phyloP scores from a whole-genome alignment of 176 grass and related monocot genomes.

The Cymbopogon citratus region DNA sequence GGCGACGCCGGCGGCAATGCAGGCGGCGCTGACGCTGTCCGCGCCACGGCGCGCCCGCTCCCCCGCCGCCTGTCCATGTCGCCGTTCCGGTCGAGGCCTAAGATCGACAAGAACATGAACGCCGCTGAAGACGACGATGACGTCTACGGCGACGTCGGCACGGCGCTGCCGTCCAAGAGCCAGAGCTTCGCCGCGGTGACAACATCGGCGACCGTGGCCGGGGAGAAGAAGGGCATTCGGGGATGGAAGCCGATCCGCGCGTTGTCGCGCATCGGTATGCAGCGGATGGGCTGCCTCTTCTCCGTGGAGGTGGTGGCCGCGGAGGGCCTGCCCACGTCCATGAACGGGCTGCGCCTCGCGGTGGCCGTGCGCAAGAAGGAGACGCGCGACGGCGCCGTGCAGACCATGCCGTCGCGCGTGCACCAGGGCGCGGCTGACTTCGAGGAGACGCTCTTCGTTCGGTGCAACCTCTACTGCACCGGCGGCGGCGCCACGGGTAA shows the following conservation, averaged over 20 bases:
- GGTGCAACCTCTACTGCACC: slow-evolving; percentile 80
- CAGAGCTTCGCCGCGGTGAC: slow-evolving; percentile 32
- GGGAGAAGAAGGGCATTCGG: slow-evolving; percentile 80
- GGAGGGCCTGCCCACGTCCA: slow-evolving; percentile 68
- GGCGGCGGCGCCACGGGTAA: slow-evolving; percentile 52
- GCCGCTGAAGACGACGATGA: slow-evolving; percentile 12
- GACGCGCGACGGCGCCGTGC: slow-evolving; percentile 74
- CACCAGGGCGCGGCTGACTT: slow-evolving; percentile 68
- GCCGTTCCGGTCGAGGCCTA: slow-evolving; percentile 62
- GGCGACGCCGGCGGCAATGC: background rate
- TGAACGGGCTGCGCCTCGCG: slow-evolving; percentile 88
- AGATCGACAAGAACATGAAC: slow-evolving; percentile 25
- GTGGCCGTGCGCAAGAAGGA: slow-evolving; percentile 87
- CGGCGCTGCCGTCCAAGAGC: slow-evolving; percentile 34
- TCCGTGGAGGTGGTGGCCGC: slow-evolving; percentile 76
- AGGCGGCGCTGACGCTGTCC: background rate
- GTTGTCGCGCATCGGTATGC: slow-evolving; percentile 75
- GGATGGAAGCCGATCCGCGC: slow-evolving; percentile 74
- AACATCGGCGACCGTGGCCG: background rate
- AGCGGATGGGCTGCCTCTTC: slow-evolving; percentile 73
- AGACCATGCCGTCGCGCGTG: slow-evolving; percentile 84
- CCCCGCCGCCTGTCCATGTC: slow-evolving; percentile 82
- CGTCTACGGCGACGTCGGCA: background rate
- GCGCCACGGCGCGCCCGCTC: slow-evolving; percentile 15
- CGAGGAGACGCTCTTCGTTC: slow-evolving; percentile 86